phyloP scores from a whole-genome alignment of 2,329 filamentous ascomycete species.

The Colletotrichum noveboracense region DNA sequence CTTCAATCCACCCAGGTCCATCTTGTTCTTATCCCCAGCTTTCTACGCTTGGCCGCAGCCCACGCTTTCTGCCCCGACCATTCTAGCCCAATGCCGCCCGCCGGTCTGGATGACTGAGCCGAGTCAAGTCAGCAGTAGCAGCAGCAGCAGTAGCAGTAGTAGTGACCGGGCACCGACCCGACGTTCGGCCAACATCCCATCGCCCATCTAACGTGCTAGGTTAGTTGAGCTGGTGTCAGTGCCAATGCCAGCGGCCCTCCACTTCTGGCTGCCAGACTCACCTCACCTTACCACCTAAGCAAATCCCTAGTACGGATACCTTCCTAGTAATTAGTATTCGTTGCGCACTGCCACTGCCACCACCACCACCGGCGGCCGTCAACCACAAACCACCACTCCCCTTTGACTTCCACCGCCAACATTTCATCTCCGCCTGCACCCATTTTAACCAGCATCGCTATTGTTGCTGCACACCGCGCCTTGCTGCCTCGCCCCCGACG shows the following conservation, averaged over 20 bases:
- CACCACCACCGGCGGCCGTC: neutral
- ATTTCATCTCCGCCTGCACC: conserved; percentile 4
- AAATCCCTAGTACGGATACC: neutral
- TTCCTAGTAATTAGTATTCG: neutral
- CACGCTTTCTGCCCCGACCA: neutral
- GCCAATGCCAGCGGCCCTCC: neutral
- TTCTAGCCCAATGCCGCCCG: conserved; percentile 16
- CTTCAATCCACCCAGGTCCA: neutral
- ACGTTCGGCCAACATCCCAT: neutral
- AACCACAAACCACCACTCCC: neutral
- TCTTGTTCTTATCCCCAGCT: conserved; percentile 10
- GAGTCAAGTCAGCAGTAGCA: neutral
- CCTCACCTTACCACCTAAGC: neutral
- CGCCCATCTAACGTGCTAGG: neutral
- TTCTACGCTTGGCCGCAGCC: neutral
- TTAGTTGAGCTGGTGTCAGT: neutral
- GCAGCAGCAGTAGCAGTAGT: neutral
- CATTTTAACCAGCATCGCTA: conserved; percentile 9
- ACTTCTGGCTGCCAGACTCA: neutral
- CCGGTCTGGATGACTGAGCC: conserved; percentile 4
- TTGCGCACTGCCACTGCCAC: neutral
- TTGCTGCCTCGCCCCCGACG: neutral
- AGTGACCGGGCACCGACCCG: neutral
- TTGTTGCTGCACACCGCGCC: neutral
- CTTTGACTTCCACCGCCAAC: conserved; percentile 1